These are phyloP conservation scores for Candida suzukii DNA, from an alignment of 805 yeast genomes.

Conservation along the genomic window DNA sequence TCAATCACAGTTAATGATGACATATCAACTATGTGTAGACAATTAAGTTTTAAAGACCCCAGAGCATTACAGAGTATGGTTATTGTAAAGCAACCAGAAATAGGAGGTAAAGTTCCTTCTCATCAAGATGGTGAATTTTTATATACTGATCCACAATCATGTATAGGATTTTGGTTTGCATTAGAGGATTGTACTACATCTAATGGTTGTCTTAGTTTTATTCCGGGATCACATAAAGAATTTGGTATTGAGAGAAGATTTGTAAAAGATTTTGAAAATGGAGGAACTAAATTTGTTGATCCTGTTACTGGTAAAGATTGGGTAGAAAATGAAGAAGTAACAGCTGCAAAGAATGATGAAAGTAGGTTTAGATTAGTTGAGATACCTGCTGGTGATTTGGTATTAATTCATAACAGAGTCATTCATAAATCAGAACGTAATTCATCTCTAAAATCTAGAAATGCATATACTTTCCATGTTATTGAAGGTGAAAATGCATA, in stretches of 20 bases:
- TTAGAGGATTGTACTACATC: constrained; percentile 59
- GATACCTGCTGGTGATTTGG: constrained; percentile 67
- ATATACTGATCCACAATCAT: constrained; percentile 63
- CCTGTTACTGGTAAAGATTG: constrained; percentile 15
- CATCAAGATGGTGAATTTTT: constrained; percentile 74
- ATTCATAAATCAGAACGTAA: constrained; percentile 67
- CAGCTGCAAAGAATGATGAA: constrained; percentile 26
- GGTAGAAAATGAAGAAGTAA: constrained; percentile 16
- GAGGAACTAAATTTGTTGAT: constrained; percentile 51
- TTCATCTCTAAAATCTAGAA: constrained; percentile 47
- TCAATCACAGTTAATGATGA: constrained; percentile 43
- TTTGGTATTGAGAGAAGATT: constrained; percentile 54
- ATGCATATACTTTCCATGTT: constrained; percentile 74
- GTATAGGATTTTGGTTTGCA: constrained; percentile 80
- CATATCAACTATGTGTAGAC: constrained; percentile 42
- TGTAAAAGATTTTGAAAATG: constrained; percentile 42
- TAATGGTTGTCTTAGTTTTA: constrained; percentile 65
- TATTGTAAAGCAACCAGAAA: constrained; percentile 70
- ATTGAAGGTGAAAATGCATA: constrained; percentile 61
- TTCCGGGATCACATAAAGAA: constrained; percentile 64
- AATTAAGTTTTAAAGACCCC: constrained; percentile 54
- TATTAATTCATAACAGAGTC: constrained; percentile 64
- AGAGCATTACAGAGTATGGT: constrained; percentile 73
- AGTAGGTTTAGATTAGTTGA: constrained; percentile 41
- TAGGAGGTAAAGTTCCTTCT: constrained; percentile 67